A percentile compares a stretch with the other conserved stretches of the same genome.
Evolutionary conservation across 257 asterid species (phyloP).

Genomic region (Ligustrum vulgare): DNA sequence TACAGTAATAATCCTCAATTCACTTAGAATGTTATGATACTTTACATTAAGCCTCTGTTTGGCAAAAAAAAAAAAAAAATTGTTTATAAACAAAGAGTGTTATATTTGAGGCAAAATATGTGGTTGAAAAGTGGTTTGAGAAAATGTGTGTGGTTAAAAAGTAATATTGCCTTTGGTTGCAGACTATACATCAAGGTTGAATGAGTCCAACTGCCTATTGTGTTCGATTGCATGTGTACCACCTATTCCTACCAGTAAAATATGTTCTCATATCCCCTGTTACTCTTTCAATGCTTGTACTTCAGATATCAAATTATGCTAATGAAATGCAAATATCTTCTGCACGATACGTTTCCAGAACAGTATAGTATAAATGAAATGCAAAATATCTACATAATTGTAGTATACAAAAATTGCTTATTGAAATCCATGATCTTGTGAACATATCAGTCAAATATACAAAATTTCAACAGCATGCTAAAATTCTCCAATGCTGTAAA

Average conservation of each 20-base stretch:
- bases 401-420: neutral
- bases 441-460: neutral
- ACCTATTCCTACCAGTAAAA: neutral
- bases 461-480: too few species aligned
- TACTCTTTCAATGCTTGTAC: neutral
- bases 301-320: neutral
- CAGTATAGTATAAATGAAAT: neutral
- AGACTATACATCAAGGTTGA: too few species aligned
- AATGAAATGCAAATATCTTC: neutral
- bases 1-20: too few species aligned
- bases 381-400: neutral
- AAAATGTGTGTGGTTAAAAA: too few species aligned
- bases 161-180: too few species aligned
- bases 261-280: neutral
- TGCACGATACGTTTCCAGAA: neutral
- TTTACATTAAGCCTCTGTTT: too few species aligned
- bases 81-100: too few species aligned
- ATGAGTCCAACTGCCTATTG: conserved; percentile 1
- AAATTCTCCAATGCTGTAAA: too few species aligned
- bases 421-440: conserved; percentile 1
- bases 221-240: neutral
- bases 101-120: too few species aligned
- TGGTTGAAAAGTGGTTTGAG: too few species aligned
- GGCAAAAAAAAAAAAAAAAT: too few species aligned
- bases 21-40: too few species aligned